Evolutionary conservation across 768 basidiomycete species (phyloP).

Genomic region (Dioszegia hungarica): DNA sequence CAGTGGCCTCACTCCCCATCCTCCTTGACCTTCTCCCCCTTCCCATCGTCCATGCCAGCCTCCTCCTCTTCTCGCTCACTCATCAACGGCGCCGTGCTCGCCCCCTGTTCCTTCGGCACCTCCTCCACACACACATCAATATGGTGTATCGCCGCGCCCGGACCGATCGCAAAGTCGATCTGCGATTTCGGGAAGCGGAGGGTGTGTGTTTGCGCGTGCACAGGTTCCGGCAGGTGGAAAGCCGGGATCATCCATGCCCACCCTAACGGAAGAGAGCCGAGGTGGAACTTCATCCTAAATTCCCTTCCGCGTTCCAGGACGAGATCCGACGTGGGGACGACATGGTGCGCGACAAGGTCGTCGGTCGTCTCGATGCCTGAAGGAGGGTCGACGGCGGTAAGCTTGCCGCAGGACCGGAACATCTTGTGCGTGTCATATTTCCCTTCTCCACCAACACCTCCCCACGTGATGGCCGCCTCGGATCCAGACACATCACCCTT

Average conservation of each 20-base stretch:
- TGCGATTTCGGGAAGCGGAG: conserved; percentile 58
- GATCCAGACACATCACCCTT: conserved; percentile 54
- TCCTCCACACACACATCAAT: conserved; percentile 63
- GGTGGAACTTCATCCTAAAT: conserved; percentile 32
- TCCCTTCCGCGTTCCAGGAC: conserved; percentile 23
- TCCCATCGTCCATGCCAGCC: conserved; percentile 44
- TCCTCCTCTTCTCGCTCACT: conserved; percentile 35
- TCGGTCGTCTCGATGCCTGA: conserved; percentile 2
- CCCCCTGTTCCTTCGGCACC: conserved; percentile 31
- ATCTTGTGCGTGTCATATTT: conserved; percentile 73
- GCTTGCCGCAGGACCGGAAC: conserved; percentile 66
- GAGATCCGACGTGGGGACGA: conserved; percentile 8
- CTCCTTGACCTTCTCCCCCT: conserved; percentile 25
- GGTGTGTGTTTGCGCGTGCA: conserved; percentile 19
- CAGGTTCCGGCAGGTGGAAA: conserved; percentile 66
- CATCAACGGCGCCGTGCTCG: conserved; percentile 21
- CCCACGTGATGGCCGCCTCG: conserved; percentile 19
- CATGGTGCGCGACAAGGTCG: conserved; percentile 1
- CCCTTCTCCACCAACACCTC: conserved; percentile 55
- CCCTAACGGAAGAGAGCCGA: conserved; percentile 63
- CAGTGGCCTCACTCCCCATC: conserved; percentile 19
- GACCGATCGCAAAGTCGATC: conserved; percentile 71
- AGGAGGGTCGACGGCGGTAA: conserved; percentile 8
- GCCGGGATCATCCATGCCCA: conserved; percentile 84
- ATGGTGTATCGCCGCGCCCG: conserved; percentile 64